A percentile compares a stretch with the other conserved stretches of the same genome.
These are phyloP conservation scores for Haematococcus sp. DNA, from an alignment of 139 green algal genomes.

Conservation along the genomic window DNA sequence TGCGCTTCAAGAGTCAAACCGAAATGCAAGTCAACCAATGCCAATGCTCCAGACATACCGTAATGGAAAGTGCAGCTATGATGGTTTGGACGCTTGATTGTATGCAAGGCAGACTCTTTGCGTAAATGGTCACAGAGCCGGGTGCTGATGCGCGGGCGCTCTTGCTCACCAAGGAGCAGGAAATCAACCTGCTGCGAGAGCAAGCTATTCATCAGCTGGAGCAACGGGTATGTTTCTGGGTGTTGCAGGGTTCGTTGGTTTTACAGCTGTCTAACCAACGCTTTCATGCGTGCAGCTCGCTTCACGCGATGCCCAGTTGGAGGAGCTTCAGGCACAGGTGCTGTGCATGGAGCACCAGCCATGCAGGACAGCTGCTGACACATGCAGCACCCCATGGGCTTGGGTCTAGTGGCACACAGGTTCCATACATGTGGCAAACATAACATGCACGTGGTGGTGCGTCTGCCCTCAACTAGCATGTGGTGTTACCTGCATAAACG, in stretches of 20 bases:
- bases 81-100: too few species aligned
- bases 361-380: too few species aligned
- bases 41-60: too few species aligned
- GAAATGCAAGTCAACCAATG: too few species aligned
- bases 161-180: conserved; percentile 39
- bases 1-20: too few species aligned
- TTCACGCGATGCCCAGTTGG: conserved; percentile 5
- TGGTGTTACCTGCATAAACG: neutral
- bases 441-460: neutral
- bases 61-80: too few species aligned
- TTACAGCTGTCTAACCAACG: neutral
- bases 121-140: too few species aligned
- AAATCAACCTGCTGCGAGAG: conserved; percentile 30
- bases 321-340: conserved; percentile 12
- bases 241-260: neutral
- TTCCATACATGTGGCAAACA: too few species aligned
- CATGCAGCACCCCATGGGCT: too few species aligned
- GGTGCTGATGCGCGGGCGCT: neutral
- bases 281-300: conserved; percentile 4
- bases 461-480: neutral
- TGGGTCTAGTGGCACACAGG: too few species aligned
- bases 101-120: too few species aligned
- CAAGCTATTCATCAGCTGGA: conserved; percentile 31
- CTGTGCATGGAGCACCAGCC: neutral
- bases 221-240: conserved; percentile 22